Evolutionary conservation across 352 stramenopile species (phyloP), one percentile per base, ranked within the genome.

Genomic region (Phytophthora pisi): DNA sequence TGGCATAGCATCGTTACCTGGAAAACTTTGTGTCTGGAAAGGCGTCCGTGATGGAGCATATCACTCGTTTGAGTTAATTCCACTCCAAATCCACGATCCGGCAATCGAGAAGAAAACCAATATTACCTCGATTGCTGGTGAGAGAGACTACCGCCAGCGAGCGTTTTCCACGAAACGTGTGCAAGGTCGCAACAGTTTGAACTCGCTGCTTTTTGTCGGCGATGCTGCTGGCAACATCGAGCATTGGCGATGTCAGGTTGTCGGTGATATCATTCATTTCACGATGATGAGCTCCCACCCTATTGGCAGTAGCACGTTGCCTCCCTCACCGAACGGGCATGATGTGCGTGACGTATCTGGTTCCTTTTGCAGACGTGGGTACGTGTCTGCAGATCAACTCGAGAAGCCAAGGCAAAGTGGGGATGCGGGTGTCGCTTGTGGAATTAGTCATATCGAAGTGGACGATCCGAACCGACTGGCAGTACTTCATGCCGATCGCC

Each of bases 391-490:
- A 42, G 51, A 64, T 46, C 61, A 70, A 45, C 9, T 70, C 20
- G 36, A 66, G 24, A 50, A 51, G 57, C 64, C n/a, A 9, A 55
- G 18, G 42, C 46, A 62, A 57, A 54, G n/a, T 24, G 40, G 45
- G 43, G 56, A 66, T 49, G 36, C 26, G 18, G 38, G 54, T 3
- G 26, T 57, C 10, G 9, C 20, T 47, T 23, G 47, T 9, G 78
- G 82, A 15, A 79, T 93, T 40, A 65, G 66, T 34, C 85, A 94
- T 43, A 93, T 96, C 56, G 86, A 94, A 78, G 83, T 96, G 16
- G 84, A 96, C 57, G 88, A 96, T 61, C 88, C 86, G 4, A 96
- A 96, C 55, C 86, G 88, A 23, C 68, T 96, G 31, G 88, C 86
- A 1, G 79, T 96, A 8, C 51, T 96, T 13, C 73, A 88, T 64